Evolutionary conservation across 371 early-diverging fungal species (phyloP).

Genomic region (Mucor circinelloides): DNA sequence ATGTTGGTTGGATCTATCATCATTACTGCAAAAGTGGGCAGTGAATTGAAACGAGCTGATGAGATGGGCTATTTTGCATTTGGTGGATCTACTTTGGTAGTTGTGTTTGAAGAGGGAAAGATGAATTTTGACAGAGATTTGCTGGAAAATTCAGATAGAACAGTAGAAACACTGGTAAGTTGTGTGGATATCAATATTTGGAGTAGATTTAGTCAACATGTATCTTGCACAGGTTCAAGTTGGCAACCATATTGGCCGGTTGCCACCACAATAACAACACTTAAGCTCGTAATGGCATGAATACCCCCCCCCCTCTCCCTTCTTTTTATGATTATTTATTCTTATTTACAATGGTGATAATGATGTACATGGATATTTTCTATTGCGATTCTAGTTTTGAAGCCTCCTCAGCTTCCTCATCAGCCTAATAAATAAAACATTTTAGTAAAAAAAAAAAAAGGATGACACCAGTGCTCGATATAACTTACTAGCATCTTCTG

Average conservation of each 20-base stretch:
- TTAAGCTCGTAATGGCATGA: not conserved
- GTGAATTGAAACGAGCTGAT: constrained; percentile 44
- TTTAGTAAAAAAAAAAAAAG: not conserved
- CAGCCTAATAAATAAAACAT: constrained; percentile 12
- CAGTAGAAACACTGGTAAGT: constrained; percentile 58
- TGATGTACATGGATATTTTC: not conserved
- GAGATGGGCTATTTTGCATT: constrained; percentile 75
- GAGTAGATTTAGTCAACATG: not conserved
- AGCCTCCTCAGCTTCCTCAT: constrained; percentile 16
- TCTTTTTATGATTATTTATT: not conserved
- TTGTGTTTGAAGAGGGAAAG: constrained; percentile 59
- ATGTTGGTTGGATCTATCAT: constrained; percentile 52
- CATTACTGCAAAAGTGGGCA: constrained; percentile 49
- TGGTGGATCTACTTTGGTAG: constrained; percentile 68
- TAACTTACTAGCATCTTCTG: constrained; percentile 36
- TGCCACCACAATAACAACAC: not conserved
- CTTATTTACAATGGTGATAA: not conserved
- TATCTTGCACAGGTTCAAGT: constrained; percentile 16
- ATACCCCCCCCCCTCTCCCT: not conserved
- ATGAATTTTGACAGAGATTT: constrained; percentile 67
- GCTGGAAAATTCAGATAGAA: constrained; percentile 45
- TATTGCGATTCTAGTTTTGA: not conserved
- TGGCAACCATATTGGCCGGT: constrained; percentile 21
- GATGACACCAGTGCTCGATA: no score
- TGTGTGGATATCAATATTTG: not conserved